Conservation (phyloP, 495 filamentous ascomycete genomes). For the Podospora pseudopauciseta region DNA sequence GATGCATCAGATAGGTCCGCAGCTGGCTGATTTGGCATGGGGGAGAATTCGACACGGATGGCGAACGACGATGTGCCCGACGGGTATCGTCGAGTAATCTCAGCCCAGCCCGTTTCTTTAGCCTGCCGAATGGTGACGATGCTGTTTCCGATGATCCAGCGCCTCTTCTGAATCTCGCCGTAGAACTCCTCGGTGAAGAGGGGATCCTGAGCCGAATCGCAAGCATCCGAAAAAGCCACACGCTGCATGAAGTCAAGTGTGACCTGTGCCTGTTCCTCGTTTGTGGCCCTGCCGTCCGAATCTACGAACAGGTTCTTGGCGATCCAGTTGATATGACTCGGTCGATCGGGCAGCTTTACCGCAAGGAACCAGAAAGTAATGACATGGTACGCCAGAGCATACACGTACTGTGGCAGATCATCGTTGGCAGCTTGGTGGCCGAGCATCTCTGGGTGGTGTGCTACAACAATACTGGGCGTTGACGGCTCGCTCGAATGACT, state of each 20-base stretch:
- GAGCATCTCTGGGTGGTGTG: conserved; percentile 15
- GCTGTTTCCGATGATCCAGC: conserved; percentile 84
- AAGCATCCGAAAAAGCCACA: conserved; percentile 79
- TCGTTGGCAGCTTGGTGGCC: conserved; percentile 44
- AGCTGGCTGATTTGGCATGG: conserved; percentile 62
- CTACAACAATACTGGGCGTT: conserved; percentile 31
- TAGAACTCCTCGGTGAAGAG: conserved; percentile 58
- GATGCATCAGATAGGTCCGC: conserved; percentile 43
- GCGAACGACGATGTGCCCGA: conserved; percentile 78
- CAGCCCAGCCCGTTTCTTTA: conserved; percentile 65
- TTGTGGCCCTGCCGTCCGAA: conserved; percentile 63
- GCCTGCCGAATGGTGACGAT: conserved; percentile 83
- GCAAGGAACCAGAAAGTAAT: conserved; percentile 96
- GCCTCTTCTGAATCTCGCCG: conserved; percentile 66
- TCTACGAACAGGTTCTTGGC: conserved; percentile 80
- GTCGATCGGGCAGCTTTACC: conserved; percentile 75
- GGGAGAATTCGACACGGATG: conserved; percentile 67
- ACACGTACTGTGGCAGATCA: conserved; percentile 85
- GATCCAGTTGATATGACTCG: conserved; percentile 85
- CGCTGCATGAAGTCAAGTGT: conserved; percentile 96
- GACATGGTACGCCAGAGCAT: conserved; percentile 87
- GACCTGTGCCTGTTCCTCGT: conserved; percentile 90
- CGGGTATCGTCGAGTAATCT: conserved; percentile 78
- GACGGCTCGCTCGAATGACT: conserved; percentile 32
- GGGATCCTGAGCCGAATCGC: conserved; percentile 63